Conservation (phyloP, 352 stramenopile species). For the Pythium volutum region DNA sequence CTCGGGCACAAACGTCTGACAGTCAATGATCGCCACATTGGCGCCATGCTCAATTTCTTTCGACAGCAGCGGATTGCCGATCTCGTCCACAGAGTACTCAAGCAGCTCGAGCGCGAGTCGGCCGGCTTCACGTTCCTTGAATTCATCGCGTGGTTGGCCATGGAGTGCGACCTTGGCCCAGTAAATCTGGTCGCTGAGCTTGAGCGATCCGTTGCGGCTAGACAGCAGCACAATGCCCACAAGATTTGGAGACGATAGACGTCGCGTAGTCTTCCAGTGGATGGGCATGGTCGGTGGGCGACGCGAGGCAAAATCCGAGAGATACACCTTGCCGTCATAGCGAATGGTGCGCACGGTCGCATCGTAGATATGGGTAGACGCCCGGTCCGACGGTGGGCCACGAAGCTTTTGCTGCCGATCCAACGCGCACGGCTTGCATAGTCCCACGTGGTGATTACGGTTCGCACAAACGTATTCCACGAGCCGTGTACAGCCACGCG, state of each 20-base stretch:
- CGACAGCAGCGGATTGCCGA: conserved; percentile 45
- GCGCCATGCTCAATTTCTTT: conserved; percentile 50
- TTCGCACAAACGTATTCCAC: conserved; percentile 67
- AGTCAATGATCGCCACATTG: conserved; percentile 81
- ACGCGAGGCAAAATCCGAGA: conserved; percentile 56
- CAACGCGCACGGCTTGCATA: conserved; percentile 56
- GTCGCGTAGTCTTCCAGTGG: conserved; percentile 82
- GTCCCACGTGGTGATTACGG: conserved; percentile 44
- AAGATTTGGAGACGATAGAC: conserved; percentile 75
- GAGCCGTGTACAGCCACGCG: conserved; percentile 40
- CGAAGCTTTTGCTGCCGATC: conserved; percentile 50
- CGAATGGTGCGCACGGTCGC: conserved; percentile 42
- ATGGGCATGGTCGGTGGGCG: conserved; percentile 54
- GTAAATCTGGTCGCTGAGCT: conserved; percentile 51
- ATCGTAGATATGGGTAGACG: conserved; percentile 85
- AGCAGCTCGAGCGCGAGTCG: conserved; percentile 68
- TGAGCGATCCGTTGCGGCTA: conserved; percentile 43
- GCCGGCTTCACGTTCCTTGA: conserved; percentile 49
- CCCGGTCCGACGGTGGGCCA: conserved; percentile 46
- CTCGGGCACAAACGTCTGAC: conserved; percentile 83
- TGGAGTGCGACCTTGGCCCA: conserved; percentile 80
- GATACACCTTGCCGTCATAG: conserved; percentile 59
- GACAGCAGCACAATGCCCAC: conserved; percentile 71
- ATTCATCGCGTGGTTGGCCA: conserved; percentile 66
- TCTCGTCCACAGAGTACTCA: conserved; percentile 60